A percentile compares a stretch with the other conserved stretches of the same genome.
Evolutionary conservation across 495 filamentous ascomycete species (phyloP).

Genomic region (Penicillium nucicola): DNA sequence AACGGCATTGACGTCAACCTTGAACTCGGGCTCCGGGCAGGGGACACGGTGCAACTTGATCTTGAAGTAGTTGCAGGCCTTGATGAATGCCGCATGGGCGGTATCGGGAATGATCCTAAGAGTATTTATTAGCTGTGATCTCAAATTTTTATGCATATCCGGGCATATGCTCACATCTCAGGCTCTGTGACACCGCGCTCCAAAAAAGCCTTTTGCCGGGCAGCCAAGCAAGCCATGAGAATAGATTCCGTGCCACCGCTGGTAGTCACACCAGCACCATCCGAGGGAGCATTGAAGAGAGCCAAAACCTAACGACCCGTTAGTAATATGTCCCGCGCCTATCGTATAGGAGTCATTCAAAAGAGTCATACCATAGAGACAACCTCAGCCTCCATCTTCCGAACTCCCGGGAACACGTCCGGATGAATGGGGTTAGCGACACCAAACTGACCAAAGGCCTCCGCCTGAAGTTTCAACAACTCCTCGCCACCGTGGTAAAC

Average conservation of each 20-base stretch:
- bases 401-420: conserved; percentile 94
- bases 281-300: conserved; percentile 86
- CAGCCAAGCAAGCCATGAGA: conserved; percentile 86
- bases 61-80: conserved; percentile 90
- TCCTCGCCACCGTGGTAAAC: conserved; percentile 94
- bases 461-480: conserved; percentile 78
- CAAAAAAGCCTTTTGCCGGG: conserved; percentile 78
- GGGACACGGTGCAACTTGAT: conserved; percentile 90
- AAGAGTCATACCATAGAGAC: conserved; percentile 75
- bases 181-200: conserved; percentile 89
- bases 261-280: conserved; percentile 84
- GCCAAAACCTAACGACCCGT: conserved; percentile 56
- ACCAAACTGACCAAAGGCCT: conserved; percentile 89
- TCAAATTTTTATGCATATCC: background rate
- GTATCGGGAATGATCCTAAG: conserved; percentile 90
- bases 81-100: conserved; percentile 93
- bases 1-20: conserved; percentile 74
- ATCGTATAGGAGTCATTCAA: background rate
- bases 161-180: conserved; percentile 67
- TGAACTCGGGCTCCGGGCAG: conserved; percentile 81
- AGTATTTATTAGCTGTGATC: conserved; percentile 15
- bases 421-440: conserved; percentile 99
- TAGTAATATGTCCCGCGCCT: background rate
- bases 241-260: conserved; percentile 95
- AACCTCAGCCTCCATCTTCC: conserved; percentile 99